Evolutionary conservation across 2,329 filamentous ascomycete genomes (phyloP).

Genomic region (Calonectria henricotiae): DNA sequence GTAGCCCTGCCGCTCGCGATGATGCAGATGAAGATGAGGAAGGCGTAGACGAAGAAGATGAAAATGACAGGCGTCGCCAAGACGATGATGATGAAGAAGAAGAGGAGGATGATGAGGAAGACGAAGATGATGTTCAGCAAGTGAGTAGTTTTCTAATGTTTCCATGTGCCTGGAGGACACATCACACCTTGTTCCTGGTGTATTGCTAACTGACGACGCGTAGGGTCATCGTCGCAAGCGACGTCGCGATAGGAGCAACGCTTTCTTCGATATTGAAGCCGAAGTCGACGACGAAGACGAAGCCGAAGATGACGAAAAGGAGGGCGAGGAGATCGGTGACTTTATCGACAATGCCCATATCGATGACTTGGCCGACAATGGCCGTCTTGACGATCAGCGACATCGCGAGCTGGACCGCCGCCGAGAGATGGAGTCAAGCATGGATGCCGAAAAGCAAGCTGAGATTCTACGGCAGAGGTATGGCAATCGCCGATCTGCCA

Average conservation of each 20-base stretch:
- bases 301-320: conserved; percentile 90
- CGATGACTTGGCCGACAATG: conserved; percentile 87
- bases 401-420: conserved; percentile 95
- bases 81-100: conserved; percentile 65
- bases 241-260: conserved; percentile 81
- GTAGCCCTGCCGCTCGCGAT: conserved; percentile 55
- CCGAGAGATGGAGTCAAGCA: conserved; percentile 87
- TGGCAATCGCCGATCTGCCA: conserved; percentile 80
- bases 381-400: conserved; percentile 89
- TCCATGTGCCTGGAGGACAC: background rate
- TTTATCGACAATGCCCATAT: conserved; percentile 93
- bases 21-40: conserved; percentile 59
- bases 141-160: conserved; percentile 55
- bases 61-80: conserved; percentile 58
- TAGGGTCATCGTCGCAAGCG: conserved; percentile 85
- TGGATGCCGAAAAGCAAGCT: conserved; percentile 95
- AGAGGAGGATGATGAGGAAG: conserved; percentile 71
- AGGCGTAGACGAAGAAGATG: conserved; percentile 59
- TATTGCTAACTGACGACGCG: conserved; percentile 16
- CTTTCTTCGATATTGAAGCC: conserved; percentile 98
- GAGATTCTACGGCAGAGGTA: conserved; percentile 91
- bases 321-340: conserved; percentile 85
- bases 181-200: background rate
- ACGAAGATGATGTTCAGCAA: conserved; percentile 79
- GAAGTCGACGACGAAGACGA: conserved; percentile 97